Evolutionary conservation across 257 asterid genomes (phyloP).

Genomic region (Capsicum chinense): DNA sequence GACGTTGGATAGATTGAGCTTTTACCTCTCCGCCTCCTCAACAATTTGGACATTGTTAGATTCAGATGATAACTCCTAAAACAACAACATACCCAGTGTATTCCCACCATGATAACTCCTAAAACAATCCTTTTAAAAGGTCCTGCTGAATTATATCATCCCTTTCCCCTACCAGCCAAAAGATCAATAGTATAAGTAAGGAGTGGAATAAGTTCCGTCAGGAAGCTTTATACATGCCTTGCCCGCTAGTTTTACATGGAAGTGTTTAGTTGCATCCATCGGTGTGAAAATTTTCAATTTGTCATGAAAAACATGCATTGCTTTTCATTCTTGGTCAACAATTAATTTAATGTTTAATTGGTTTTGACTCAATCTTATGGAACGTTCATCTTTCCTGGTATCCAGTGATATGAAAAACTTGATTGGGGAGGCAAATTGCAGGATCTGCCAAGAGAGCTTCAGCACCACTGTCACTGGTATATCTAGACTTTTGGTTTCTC

Average conservation of each 20-base stretch:
- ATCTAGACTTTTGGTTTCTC: neutral
- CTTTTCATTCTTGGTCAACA: neutral
- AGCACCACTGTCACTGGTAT: slow-evolving; percentile 79
- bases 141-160: neutral
- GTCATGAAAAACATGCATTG: neutral
- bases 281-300: neutral
- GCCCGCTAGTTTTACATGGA: neutral
- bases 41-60: neutral
- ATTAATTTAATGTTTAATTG: neutral
- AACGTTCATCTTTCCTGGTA: neutral
- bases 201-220: neutral
- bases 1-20: neutral
- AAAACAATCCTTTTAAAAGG: neutral
- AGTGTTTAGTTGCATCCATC: neutral
- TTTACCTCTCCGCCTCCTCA: neutral
- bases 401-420: slow-evolving; percentile 86
- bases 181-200: neutral
- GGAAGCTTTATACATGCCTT: neutral
- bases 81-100: too few species aligned
- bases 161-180: neutral
- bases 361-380: neutral
- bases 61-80: neutral
- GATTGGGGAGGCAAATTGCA: slow-evolving; percentile 80
- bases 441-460: slow-evolving; percentile 90
- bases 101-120: neutral